Conservation (phyloP, 305 asterid genomes). For the Fraxinus baroniana region DNA sequence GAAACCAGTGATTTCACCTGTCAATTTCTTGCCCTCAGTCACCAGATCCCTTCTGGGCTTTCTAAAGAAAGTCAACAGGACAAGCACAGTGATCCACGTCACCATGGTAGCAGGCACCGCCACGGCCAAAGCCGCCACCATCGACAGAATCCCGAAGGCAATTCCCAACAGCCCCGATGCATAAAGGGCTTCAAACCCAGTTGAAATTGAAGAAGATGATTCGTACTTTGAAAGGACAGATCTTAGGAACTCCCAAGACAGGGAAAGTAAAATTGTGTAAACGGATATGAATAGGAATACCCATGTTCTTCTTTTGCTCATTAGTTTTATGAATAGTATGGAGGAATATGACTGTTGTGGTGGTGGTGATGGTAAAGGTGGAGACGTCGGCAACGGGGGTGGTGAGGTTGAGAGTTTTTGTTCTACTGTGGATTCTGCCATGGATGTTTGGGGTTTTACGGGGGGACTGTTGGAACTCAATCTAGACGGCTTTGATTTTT, state of each 20-base stretch:
- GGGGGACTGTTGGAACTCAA: background rate
- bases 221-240: background rate
- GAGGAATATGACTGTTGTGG: slow-evolving; percentile 20
- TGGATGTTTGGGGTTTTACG: background rate
- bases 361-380: slow-evolving; percentile 16
- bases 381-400: slow-evolving; percentile 15
- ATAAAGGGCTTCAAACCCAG: slow-evolving; percentile 40
- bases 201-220: slow-evolving; percentile 15
- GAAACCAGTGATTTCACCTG: slow-evolving; percentile 36
- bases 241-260: slow-evolving; percentile 33
- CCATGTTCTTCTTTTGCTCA: slow-evolving; percentile 53
- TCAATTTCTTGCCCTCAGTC: slow-evolving; percentile 37
- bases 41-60: slow-evolving; percentile 44
- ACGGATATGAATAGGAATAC: slow-evolving; percentile 34
- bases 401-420: background rate
- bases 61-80: slow-evolving; percentile 40
- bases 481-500: background rate
- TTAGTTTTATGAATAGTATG: slow-evolving; percentile 25
- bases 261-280: slow-evolving; percentile 36
- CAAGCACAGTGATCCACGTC: slow-evolving; percentile 46
- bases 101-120: slow-evolving; percentile 45
- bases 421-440: background rate
- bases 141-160: slow-evolving; percentile 42
- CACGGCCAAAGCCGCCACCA: slow-evolving; percentile 46
- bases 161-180: slow-evolving; percentile 38